phyloP scores from a whole-genome alignment of 2,329 filamentous ascomycete genomes.

The Colletotrichum chrysophilum region DNA sequence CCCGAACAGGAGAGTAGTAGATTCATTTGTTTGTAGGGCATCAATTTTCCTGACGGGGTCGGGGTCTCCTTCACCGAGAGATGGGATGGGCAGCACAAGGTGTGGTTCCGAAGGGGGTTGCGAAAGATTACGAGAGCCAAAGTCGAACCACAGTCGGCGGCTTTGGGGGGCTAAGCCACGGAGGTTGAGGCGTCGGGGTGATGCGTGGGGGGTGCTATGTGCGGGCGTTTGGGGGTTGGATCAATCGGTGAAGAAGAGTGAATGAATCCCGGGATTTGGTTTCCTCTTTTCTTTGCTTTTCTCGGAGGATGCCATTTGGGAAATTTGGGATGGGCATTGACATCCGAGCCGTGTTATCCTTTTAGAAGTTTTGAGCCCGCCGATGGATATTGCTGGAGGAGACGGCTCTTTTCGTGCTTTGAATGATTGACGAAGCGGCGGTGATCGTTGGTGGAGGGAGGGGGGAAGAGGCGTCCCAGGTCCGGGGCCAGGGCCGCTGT shows the following conservation, averaged over 20 bases:
- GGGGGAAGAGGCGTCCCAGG: background rate
- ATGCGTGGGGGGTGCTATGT: background rate
- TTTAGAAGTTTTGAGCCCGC: background rate
- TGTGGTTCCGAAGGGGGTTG: background rate
- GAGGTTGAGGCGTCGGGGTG: background rate
- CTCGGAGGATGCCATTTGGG: background rate
- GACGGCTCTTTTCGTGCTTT: background rate
- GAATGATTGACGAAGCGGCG: background rate
- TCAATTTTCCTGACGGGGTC: background rate
- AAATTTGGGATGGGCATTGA: background rate
- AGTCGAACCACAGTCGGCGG: conserved; percentile 14
- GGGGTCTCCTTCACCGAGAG: background rate
- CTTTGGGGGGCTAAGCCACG: background rate
- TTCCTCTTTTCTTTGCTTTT: background rate
- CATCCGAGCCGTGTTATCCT: conserved; percentile 6
- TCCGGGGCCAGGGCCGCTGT: background rate
- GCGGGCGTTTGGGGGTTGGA: background rate
- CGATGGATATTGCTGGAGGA: background rate
- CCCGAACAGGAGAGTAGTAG: background rate
- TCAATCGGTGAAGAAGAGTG: background rate
- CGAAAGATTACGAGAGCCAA: conserved; percentile 4
- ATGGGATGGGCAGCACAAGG: background rate
- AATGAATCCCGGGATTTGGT: background rate
- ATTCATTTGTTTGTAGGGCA: background rate
- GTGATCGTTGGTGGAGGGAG: background rate